These are phyloP conservation scores for Ogataea populi-albae DNA, from an alignment of 805 yeast genomes.

Conservation along the genomic window DNA sequence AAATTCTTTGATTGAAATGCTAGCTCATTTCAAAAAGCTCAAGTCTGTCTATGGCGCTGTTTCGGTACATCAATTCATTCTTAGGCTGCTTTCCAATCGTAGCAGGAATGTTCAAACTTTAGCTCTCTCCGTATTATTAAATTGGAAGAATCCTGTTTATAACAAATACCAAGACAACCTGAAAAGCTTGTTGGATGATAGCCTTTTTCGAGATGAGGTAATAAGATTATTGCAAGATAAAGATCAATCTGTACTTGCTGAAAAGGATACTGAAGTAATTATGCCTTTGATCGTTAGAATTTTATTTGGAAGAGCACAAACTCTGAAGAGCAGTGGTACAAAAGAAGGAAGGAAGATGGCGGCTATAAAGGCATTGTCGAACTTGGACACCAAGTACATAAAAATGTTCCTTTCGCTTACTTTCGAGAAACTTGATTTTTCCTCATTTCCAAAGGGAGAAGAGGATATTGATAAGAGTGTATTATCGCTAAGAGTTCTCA, in stretches of 20 bases:
- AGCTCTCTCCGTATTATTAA: constrained; percentile 67
- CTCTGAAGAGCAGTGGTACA: constrained; percentile 61
- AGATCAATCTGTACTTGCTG: constrained; percentile 54
- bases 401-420: constrained; percentile 61
- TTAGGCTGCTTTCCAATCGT: constrained; percentile 59
- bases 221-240: constrained; percentile 55
- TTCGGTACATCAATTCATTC: constrained; percentile 50
- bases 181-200: constrained; percentile 73
- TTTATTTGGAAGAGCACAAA: constrained; percentile 82
- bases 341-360: constrained; percentile 73
- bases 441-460: constrained; percentile 24
- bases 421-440: constrained; percentile 46
- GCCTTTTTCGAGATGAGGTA: constrained; percentile 81
- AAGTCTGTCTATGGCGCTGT: constrained; percentile 50
- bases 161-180: constrained; percentile 72
- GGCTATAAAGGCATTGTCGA: constrained; percentile 61
- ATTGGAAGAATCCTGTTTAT: constrained; percentile 56
- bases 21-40: constrained; percentile 64
- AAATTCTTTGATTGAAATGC: constrained; percentile 55
- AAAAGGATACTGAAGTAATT: constrained; percentile 53
- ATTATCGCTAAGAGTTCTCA: constrained; percentile 32
- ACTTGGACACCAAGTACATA: constrained; percentile 50
- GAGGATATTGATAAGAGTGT: constrained; percentile 24
- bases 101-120: constrained; percentile 61
- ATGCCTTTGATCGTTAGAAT: constrained; percentile 76